Evolutionary conservation across 2,329 filamentous ascomycete genomes (phyloP), one percentile per base, ranked within the genome.

Genomic region (Ceratocystis cubensis): DNA sequence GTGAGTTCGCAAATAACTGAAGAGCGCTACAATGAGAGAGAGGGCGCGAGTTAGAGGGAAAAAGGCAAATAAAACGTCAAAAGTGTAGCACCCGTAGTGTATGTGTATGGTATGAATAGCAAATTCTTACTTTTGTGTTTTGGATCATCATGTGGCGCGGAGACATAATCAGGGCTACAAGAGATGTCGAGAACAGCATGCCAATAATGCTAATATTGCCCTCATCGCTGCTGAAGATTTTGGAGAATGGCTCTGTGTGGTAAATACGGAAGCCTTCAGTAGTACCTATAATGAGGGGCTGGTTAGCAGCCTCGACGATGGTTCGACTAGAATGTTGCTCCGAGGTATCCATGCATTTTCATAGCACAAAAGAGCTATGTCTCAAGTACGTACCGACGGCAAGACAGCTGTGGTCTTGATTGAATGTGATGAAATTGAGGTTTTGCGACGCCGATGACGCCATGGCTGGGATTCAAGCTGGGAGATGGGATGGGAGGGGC

Each of bases 341-440:
- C 7, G 3, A 4, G 48, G 10, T 28, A n/a, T 22, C 20, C 10
- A 53, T 28, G 20, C 6, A 28, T 28, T 13, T 28, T 25, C 20
- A 64, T 53, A 25, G 22, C 10, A 25, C 22, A 17, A n/a, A 17
- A n/a, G 20, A 33, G 53, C 25, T 3, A 30, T 28, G 53, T 20
- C 56, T 28, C 13, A 28, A n/a, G 41, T 66, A 77, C 87, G 74
- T 80, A 91, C 91, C 93, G 72, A 99, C 92, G 79, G 93, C 93
- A 70, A 99, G 82, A 76, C 93, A 93, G 82, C 89, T 96, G 80
- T 96, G 91, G 80, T 99, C 94, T 81, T 99, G 94, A 78, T 99
- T 99, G 78, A 97, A 99, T 53, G 93, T 96, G 73, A 99, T 91
- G 78, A 96, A 99, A 78, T 99, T 99, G 80, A 97, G 91, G 62